Base-by-base conservation (phyloP, 164 flowering plant species). In the Brasenia schreberi region DNA sequence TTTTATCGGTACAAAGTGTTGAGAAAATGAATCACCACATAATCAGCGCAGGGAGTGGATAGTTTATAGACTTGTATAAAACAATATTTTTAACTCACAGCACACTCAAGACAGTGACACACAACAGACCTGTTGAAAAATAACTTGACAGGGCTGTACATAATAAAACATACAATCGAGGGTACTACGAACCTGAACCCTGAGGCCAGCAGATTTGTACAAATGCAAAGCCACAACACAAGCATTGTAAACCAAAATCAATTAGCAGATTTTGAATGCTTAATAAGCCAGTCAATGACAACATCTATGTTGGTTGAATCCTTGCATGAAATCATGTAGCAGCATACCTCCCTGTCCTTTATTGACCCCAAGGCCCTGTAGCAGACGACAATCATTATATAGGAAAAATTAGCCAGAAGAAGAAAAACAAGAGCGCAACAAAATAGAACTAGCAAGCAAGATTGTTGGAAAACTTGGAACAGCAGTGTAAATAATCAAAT, bases 301-400 rank as follows among this genome's bases (percentile, higher is more conserved):
- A 66, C 67, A 45, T 87, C 90, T 59, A 90, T 90, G 78, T 90
- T 88, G 66, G 85, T 64, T 4, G 94, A 84, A 58, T 88, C 89
- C 77, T 88, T 90, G 84, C 97, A 90, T 5, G 94, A 90, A 70
- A 86, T 90, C 97, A 88, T 88, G 70, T 88, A 88, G 81, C 89
- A 88, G 76, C 95, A 81, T 7, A 90, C 97, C 77, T 88, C 95
- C 71, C 90, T 84, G 62, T 84, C 90, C 43, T 63, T 71, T 58
- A 88, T 78, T 33, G 83, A 74, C 43, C 79, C 85, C 52, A 88
- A 87, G n/a, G 76, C 95, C 66, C 96, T 87, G 83, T 12, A 45
- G 27, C 53, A 45, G 53, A 6, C 12, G 53, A 45, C 11, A 45
- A 11, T 45, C 12, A 12, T 23, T 23, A 23, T 23, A 2, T 23